Evolutionary conservation across 805 yeast species (phyloP).

Genomic region (Myxozyma monticola): DNA sequence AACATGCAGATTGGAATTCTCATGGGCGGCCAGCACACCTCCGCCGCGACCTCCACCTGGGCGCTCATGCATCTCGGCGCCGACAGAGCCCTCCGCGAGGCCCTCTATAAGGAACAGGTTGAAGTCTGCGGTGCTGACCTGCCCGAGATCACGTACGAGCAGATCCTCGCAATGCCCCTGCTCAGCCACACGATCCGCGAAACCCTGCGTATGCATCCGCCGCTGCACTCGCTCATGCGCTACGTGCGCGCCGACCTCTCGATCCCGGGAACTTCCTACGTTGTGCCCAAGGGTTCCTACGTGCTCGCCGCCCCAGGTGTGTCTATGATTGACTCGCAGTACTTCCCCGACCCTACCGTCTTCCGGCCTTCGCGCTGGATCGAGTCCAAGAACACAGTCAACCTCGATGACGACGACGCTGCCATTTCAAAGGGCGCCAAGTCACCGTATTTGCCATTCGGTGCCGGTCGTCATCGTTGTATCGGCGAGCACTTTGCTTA

Average conservation of each 20-base stretch:
- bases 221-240: slow-evolving; percentile 93
- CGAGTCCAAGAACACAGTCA: slow-evolving; percentile 34
- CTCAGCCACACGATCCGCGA: slow-evolving; percentile 85
- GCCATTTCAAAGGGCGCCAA: slow-evolving; percentile 87
- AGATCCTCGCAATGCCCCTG: slow-evolving; percentile 75
- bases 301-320: slow-evolving; percentile 94
- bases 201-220: slow-evolving; percentile 93
- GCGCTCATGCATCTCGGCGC: slow-evolving; percentile 86
- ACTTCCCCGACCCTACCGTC: slow-evolving; percentile 70
- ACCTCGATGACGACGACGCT: slow-evolving; percentile 70
- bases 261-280: slow-evolving; percentile 74
- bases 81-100: slow-evolving; percentile 80
- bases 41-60: slow-evolving; percentile 97
- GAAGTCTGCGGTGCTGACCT: slow-evolving; percentile 49
- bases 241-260: slow-evolving; percentile 76
- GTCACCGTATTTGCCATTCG: slow-evolving; percentile 95
- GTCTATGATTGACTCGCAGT: slow-evolving; percentile 71
- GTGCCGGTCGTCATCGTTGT: slow-evolving; percentile 99
- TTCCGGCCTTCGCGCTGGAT: slow-evolving; percentile 91
- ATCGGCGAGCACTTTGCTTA: slow-evolving; percentile 98
- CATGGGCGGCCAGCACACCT: slow-evolving; percentile 99
- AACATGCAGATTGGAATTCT: slow-evolving; percentile 89
- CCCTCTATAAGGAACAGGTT: slow-evolving; percentile 72
- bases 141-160: slow-evolving; percentile 72
- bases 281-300: slow-evolving; percentile 86